Evolutionary conservation across 768 basidiomycete species (phyloP), one percentile per base, ranked within the genome.

Genomic region (Termitomyces sp.): DNA sequence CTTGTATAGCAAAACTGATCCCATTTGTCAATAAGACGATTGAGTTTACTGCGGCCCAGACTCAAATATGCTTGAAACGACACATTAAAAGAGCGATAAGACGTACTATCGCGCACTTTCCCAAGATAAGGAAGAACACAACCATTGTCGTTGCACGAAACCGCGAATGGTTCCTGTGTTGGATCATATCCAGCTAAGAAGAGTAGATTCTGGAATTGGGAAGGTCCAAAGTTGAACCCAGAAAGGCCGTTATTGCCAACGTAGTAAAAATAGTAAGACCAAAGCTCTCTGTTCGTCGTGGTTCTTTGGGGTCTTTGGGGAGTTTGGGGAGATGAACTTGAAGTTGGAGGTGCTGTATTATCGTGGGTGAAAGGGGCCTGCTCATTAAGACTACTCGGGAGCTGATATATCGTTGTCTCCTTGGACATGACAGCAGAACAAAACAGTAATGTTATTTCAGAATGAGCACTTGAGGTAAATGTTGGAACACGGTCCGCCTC

Each of bases 21-120:
- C 90, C 89, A 63, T 91, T 91, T 8, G 88, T 90, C 55, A 90
- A 75, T 26, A 90, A 77, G 5, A 90, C 86, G 60, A 90, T 88
- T 2, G 88, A 87, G 64, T 88, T 91, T 56, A 88, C 86, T 88
- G 63, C 24, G 10, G 44, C 34, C 28, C 22, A n/a, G 28, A 9
- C 24, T 24, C n/a, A 20, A 1, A 29, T 55, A 26, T 48, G 44
- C 18, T 33, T 3, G n/a, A 26, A 42, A 6, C 18, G 15, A 36
- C 53, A 36, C 39, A 50, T 37, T 13, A 33, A 13, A 47, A 34
- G 26, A 51, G 22, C 18, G 28, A 42, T 2, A 33, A 33, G 24
- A 73, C 83, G 53, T 60, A 86, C 87, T 81, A 64, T 86, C 81
- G 57, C 85, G 80, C 33, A 81, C 73, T 46, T 68, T 70, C 24